Evolutionary conservation across 2,329 filamentous ascomycete genomes (phyloP), one percentile per base, ranked within the genome.

Genomic region (Xylariaceae sp.): DNA sequence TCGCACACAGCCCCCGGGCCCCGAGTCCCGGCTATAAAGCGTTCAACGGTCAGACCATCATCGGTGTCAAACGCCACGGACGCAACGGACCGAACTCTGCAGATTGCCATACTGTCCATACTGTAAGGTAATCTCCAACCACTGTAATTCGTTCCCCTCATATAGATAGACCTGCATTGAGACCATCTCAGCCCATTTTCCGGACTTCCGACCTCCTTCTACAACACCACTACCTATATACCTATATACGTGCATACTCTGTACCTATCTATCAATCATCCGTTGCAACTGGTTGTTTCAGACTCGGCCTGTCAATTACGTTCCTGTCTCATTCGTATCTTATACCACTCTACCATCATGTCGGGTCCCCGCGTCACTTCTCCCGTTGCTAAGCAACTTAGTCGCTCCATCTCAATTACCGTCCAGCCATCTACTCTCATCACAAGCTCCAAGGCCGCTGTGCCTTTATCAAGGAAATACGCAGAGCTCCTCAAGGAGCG

Each of bases 401-500:
- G 56, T 48, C 66, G 66, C 55, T 64, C 62, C 28, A 65, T 68
- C 50, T 66, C 60, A 60, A 68, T 63, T 52, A 61, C 61, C 38
- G 47, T 63, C 47, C 42, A 63, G 47, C 55, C 62, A 11, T 54
- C 60, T 18, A 66, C 65, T 2, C 55, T 66, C 42, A 55, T 67
- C 47, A 62, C 62, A 41, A 58, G 59, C 47, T 65, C 66, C 17
- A 67, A 60, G 48, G 58, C 55, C 31, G 39, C 60, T 3, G 62
- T 65, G 34, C 61, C 66, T 41, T 52, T 69, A 16, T 65, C 64
- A 18, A 63, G 62, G 50, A 69, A 69, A 60, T 69, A 69, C 64
- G 66, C 66, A 46, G 67, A 69, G 17, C 66, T 69, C 17, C 66
- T 69, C 40, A 66, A 64, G 59, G 66, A 69, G 54, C 54, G 63